These are phyloP conservation scores for Colletotrichum siamense DNA, from an alignment of 2,329 filamentous ascomycete species.

Conservation along the genomic window DNA sequence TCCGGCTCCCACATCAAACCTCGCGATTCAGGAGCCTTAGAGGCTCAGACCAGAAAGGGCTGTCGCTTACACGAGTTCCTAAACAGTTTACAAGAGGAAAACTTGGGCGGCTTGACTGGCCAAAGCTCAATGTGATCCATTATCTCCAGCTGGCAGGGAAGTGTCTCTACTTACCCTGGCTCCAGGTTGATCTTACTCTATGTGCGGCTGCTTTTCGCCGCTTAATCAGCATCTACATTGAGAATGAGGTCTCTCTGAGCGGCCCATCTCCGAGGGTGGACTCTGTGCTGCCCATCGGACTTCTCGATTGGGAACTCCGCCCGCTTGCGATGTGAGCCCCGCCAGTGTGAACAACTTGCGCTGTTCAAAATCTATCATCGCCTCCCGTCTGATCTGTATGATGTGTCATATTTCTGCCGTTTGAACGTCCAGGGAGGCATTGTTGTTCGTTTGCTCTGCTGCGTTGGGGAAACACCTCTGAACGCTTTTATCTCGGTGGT, in stretches of 20 bases:
- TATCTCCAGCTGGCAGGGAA: neutral
- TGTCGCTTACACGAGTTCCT: neutral
- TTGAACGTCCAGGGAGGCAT: neutral
- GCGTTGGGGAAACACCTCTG: neutral
- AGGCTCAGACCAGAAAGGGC: neutral
- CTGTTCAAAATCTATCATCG: accelerated
- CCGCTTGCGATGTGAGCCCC: neutral
- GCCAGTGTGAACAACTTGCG: neutral
- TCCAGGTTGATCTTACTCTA: neutral
- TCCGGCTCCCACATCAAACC: neutral
- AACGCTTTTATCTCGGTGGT: neutral
- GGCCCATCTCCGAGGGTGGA: neutral
- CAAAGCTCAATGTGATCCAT: neutral
- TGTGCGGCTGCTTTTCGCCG: neutral
- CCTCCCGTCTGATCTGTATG: neutral
- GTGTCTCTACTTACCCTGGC: neutral
- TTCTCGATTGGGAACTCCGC: neutral
- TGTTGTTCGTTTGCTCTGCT: neutral
- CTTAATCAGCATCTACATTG: neutral
- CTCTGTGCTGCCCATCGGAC: neutral
- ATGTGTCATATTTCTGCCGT: neutral
- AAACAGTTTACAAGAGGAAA: neutral
- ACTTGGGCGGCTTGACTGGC: neutral
- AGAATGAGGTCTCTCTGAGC: neutral
- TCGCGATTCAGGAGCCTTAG: neutral